Percentiles rank a stretch among this genome's conserved stretches.
Evolutionary conservation across 2,329 filamentous ascomycete genomes (phyloP).

Genomic region (Verticillium zaregamsianum): DNA sequence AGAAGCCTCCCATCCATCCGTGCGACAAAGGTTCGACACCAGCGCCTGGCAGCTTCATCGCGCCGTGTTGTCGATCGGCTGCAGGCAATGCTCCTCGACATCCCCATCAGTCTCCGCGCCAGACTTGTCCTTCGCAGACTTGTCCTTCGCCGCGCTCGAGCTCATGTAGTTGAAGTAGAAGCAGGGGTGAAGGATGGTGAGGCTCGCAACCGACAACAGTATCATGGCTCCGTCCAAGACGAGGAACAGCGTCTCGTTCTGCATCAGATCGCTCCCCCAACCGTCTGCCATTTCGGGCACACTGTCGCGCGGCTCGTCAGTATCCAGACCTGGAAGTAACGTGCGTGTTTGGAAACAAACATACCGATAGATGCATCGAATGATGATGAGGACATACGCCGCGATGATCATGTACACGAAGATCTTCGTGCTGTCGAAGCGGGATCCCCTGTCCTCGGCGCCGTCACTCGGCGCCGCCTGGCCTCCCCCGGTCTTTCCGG

Average conservation of each 20-base stretch:
- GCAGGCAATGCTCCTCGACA: too few relatives aligned
- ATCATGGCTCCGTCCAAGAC: conserved; percentile 11
- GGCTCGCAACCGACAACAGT: not conserved
- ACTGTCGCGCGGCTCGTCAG: not conserved
- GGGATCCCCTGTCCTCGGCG: too few relatives aligned
- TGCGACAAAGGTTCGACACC: too few relatives aligned
- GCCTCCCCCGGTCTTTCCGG: too few relatives aligned
- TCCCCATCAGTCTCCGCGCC: too few relatives aligned
- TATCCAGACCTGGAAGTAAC: too few relatives aligned
- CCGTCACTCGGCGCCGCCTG: too few relatives aligned
- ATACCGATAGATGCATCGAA: conserved; percentile 12
- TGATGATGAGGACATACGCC: conserved; percentile 8
- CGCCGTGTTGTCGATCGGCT: too few relatives aligned
- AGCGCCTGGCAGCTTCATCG: too few relatives aligned
- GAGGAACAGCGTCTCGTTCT: conserved; percentile 10
- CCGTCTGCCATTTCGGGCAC: conserved; percentile 7
- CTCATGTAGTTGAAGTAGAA: conserved; percentile 5
- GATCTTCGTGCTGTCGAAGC: not conserved
- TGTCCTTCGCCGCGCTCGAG: not conserved
- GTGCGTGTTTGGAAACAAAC: too few relatives aligned
- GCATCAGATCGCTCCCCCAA: conserved; percentile 12
- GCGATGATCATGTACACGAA: conserved; percentile 5
- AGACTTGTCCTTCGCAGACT: too few relatives aligned
- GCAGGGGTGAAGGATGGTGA: conserved; percentile 7
- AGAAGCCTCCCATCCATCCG: too few relatives aligned